These are phyloP conservation scores for Schwanniomyces occidentalis DNA, from an alignment of 805 yeast genomes.

Conservation along the genomic window DNA sequence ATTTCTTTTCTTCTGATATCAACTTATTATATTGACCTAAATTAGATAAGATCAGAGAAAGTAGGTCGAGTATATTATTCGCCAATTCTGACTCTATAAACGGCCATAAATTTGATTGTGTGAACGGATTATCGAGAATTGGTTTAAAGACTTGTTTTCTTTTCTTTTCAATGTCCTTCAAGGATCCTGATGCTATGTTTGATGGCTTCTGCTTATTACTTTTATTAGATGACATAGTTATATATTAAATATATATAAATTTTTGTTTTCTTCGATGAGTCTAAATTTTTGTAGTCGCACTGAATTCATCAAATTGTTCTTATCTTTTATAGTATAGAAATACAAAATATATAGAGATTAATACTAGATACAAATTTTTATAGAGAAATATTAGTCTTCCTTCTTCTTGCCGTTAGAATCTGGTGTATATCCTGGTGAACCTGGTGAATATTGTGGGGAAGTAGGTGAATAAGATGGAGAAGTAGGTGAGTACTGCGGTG, in stretches of 20 bases:
- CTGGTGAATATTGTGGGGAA: conserved; percentile 78
- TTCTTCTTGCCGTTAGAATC: conserved; percentile 34
- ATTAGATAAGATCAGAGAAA: conserved; percentile 33
- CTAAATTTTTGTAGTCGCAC: no score
- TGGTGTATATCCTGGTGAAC: conserved; percentile 67
- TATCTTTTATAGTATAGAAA: no score
- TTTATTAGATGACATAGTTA: conserved; percentile 1
- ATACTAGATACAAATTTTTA: not conserved
- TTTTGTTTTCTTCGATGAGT: no score
- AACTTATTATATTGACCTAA: conserved; percentile 26
- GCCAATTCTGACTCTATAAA: conserved; percentile 40
- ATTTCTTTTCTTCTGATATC: conserved; percentile 8
- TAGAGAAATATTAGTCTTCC: not conserved
- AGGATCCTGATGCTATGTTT: conserved; percentile 28
- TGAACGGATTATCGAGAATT: conserved; percentile 61
- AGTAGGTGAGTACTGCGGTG: conserved; percentile 79
- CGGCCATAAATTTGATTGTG: conserved; percentile 45
- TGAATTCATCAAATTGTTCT: no score
- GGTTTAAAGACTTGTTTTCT: conserved; percentile 64
- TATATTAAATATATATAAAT: no score
- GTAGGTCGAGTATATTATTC: conserved; percentile 35
- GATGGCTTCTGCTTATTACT: conserved; percentile 8
- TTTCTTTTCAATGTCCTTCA: conserved; percentile 51
- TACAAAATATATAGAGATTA: no score
- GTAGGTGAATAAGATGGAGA: conserved; percentile 73